Evolutionary conservation across 495 filamentous ascomycete species (phyloP), one percentile per base, ranked within the genome.

Genomic region (Durotheca rogersii): DNA sequence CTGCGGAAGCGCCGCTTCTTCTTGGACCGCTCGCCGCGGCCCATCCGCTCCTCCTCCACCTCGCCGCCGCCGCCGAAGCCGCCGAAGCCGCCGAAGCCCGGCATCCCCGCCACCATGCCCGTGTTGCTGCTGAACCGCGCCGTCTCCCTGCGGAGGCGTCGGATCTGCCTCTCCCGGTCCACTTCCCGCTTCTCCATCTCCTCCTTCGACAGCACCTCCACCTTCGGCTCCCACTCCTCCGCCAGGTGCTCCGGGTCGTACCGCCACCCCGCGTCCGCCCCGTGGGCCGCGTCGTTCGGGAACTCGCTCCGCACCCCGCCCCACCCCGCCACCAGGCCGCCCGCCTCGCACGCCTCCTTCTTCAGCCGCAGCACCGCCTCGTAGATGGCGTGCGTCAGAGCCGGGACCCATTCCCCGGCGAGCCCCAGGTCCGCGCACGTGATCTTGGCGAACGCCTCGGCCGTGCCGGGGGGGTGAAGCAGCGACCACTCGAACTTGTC

Each of bases 401-500:
- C 88, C 2, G 89, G 86, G 5, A 96, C 81, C 87, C 95, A 99
- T 74, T 99, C 93, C 44, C 89, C 90, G 31, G 81, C 72, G 15
- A 99, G 77, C 23, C 90, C 90, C 3, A 97, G 69, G 64, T 99
- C 93, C 7, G 90, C 86, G 67, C 91, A 95, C 0, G 93, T 96
- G 46, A 87, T 77, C 58, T 88, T 87, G 35, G 93, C 94, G 67
- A 97, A 97, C 30, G 84, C 80, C 67, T 99, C 93, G 7, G 93
- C 89, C 44, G 93, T 86, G 10, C 94, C 90, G 0, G 88, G 84
- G 3, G 90, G 90, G 63, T 96, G 90, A 6, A 96, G 79, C 3
- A 99, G 75, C 12, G 93, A 96, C 93, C 93, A 99, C 65, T 99
- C 93, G 57, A 99, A 97, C 66, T 88, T 95, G 76, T 99, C 93